A percentile compares a stretch with the other conserved stretches of the same genome.
Evolutionary conservation across 2,329 filamentous ascomycete species (phyloP).

Genomic region (Ophiostoma tasmaniense): DNA sequence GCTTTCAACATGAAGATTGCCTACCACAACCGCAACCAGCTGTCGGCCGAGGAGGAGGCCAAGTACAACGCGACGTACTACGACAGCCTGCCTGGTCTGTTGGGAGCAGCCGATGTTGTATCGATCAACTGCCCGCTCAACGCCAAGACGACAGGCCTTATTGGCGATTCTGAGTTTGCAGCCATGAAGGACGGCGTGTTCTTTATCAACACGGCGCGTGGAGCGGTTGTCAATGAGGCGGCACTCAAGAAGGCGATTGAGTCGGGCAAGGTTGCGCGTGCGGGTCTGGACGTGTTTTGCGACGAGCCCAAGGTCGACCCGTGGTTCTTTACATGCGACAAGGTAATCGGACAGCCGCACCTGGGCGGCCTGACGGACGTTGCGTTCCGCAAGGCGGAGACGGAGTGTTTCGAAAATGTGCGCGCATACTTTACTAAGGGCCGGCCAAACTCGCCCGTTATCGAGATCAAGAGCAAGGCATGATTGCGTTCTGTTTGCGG

Average conservation of each 20-base stretch:
- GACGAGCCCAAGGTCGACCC: constrained; percentile 53
- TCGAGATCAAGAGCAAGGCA: constrained; percentile 1
- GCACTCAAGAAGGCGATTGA: constrained; percentile 46
- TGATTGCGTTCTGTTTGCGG: background rate
- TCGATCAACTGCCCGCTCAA: constrained; percentile 39
- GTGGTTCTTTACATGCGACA: constrained; percentile 48
- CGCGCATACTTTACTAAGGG: constrained; percentile 14
- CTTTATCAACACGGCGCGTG: constrained; percentile 50
- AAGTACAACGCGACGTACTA: constrained; percentile 3
- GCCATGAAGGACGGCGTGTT: constrained; percentile 48
- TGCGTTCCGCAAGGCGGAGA: constrained; percentile 4
- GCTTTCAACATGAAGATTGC: constrained; percentile 48
- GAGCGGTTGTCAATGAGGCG: constrained; percentile 47
- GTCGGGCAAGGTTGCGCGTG: constrained; percentile 44
- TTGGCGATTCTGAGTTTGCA: constrained; percentile 41
- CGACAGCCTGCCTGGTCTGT: constrained; percentile 31
- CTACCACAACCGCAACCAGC: constrained; percentile 46
- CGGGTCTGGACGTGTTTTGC: constrained; percentile 50
- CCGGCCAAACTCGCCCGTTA: constrained; percentile 16
- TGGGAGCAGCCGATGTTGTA: constrained; percentile 40
- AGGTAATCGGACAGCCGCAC: constrained; percentile 57
- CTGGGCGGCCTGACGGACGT: constrained; percentile 59
- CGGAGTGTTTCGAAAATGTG: constrained; percentile 13
- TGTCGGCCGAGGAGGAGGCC: constrained; percentile 34
- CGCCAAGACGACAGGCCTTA: constrained; percentile 38